Base-by-base conservation (phyloP, 169 alveolate species). In the Blepharisma undulans region DNA sequence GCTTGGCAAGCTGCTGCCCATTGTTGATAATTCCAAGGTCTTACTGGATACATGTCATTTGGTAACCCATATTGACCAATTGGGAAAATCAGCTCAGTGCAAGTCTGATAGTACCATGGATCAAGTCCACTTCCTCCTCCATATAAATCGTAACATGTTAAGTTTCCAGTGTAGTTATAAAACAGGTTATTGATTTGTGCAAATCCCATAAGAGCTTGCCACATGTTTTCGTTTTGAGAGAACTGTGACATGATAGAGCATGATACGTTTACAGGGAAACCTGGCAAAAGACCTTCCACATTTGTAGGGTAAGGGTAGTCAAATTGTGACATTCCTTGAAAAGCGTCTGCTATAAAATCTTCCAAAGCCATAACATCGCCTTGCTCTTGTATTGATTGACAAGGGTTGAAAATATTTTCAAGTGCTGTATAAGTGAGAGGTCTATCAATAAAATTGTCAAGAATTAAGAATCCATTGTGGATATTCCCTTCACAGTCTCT, bases 241-340 rank as follows among this genome's bases (percentile, higher is more conserved):
- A 21, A 29, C 34, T 79, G 29, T 0, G 61, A 25, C 71, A 79
- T 79, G 34, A 79, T 79, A n/a, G 87, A 79, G 72, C 96, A 93
- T 2, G 96, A 82, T 32, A 33, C 94, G 34, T 93, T 87, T 1
- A 93, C 95, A 34, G 97, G 97, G 86, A 89, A 86, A 34, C 92
- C 96, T 36, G 97, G 97, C 92, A 93, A 80, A 27, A 88, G 88
- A n/a, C 81, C 71, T 32, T 93, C 76, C 84, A 95, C 94, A 10
- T 90, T 87, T 18, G 95, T 92, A 71, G 87, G 91, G 79, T 95
- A 92, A 48, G 97, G 97, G 71, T 95, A 95, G 84, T 95, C 92
- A 14, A 94, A 91, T 96, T 93, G 94, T 14, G 97, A 93, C 95
- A 95, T 93, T 77, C 91, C 92, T 2, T 92, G 30, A 72, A 79